phyloP scores from a whole-genome alignment of 1,139 yeast genomes.

The Suhomyces choctaworum region DNA sequence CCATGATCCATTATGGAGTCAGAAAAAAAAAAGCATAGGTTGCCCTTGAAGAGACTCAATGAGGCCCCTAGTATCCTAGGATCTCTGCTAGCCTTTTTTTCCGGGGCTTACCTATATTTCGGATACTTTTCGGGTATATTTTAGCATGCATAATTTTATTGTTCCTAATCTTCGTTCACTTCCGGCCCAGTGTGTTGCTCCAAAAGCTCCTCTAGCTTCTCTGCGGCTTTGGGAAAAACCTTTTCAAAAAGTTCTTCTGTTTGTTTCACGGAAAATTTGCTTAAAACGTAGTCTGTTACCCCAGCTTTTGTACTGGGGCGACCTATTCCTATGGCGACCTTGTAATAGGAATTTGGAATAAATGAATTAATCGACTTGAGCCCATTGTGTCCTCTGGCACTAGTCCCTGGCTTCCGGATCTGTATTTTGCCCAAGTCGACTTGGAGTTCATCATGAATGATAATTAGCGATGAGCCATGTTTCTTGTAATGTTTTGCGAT shows the following conservation, averaged over 20 bases:
- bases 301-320: slow-evolving; percentile 48
- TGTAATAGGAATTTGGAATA: slow-evolving; percentile 46
- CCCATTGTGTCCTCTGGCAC: slow-evolving; percentile 82
- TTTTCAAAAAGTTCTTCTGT: slow-evolving; percentile 29
- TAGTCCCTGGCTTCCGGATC: slow-evolving; percentile 53
- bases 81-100: slow-evolving; percentile 6
- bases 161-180: too few species aligned
- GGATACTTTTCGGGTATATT: too few species aligned
- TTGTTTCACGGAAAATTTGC: slow-evolving; percentile 44
- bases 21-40: too few species aligned
- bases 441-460: slow-evolving; percentile 77
- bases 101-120: neutral
- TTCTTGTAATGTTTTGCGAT: slow-evolving; percentile 49
- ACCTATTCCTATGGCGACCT: slow-evolving; percentile 74
- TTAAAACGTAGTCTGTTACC: slow-evolving; percentile 65
- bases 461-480: slow-evolving; percentile 42
- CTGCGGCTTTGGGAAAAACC: slow-evolving; percentile 41
- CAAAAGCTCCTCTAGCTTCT: slow-evolving; percentile 36
- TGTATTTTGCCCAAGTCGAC: slow-evolving; percentile 63
- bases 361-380: slow-evolving; percentile 52
- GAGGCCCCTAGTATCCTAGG: too few species aligned
- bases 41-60: too few species aligned
- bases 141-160: too few species aligned
- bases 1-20: too few species aligned
- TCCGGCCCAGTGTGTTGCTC: neutral